A percentile compares a stretch with the other conserved stretches of the same genome.
These are phyloP conservation scores for Pythium grandisporangium DNA, from an alignment of 352 stramenopile genomes.

Conservation along the genomic window DNA sequence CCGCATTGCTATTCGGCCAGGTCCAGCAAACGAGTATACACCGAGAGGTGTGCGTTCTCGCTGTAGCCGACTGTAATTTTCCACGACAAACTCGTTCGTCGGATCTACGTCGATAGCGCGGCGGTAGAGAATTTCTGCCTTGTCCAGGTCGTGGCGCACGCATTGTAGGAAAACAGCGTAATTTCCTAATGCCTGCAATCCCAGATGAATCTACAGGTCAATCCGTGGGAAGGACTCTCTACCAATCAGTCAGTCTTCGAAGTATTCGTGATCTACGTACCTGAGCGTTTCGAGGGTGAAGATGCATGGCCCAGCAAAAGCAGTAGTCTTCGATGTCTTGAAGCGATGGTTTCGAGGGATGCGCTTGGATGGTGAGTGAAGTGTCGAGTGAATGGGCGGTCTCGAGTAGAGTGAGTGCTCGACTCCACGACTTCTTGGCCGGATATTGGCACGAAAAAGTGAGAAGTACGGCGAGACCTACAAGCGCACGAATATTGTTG, in stretches of 20 bases:
- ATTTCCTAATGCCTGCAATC: slow-evolving; percentile 55
- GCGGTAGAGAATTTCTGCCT: slow-evolving; percentile 54
- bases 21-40: slow-evolving; percentile 36
- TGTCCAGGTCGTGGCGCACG: slow-evolving; percentile 46
- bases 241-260: too few relatives aligned
- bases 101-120: slow-evolving; percentile 46
- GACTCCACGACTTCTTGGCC: slow-evolving; percentile 34
- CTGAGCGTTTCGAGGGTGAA: too few relatives aligned
- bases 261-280: too few relatives aligned
- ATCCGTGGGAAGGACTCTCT: too few relatives aligned
- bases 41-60: slow-evolving; percentile 36
- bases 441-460: slow-evolving; percentile 56
- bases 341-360: too few relatives aligned
- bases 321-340: slow-evolving; percentile 34
- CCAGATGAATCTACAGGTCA: too few relatives aligned
- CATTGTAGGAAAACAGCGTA: slow-evolving; percentile 59
- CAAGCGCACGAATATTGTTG: slow-evolving; percentile 25
- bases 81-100: slow-evolving; percentile 32
- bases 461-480: slow-evolving; percentile 39
- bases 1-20: slow-evolving; percentile 32
- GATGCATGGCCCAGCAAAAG: slow-evolving; percentile 58
- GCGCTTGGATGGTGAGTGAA: too few relatives aligned
- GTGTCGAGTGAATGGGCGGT: slow-evolving; percentile 9
- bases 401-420: slow-evolving; percentile 25
- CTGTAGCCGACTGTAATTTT: slow-evolving; percentile 53